These are phyloP conservation scores for Bryum argenteum DNA, from an alignment of 225 moss, liverwort and hornwort species.

Conservation along the genomic window DNA sequence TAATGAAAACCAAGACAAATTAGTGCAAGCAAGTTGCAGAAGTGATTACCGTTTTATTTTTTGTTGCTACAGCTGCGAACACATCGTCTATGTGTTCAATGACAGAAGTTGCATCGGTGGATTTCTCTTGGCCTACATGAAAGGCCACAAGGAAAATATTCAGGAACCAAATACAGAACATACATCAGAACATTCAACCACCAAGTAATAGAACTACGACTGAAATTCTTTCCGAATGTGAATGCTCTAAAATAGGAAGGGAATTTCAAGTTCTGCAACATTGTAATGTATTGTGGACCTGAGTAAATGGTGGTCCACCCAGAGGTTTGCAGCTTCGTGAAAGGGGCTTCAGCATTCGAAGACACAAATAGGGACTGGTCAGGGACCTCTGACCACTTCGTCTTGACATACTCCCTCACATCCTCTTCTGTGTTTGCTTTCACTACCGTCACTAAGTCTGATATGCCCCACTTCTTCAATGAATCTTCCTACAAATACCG, in stretches of 20 bases:
- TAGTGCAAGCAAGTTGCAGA: slow-evolving; percentile 3
- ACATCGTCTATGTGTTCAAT: slow-evolving; percentile 68
- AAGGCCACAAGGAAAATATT: neutral
- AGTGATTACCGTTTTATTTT: slow-evolving; percentile 60
- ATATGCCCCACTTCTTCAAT: slow-evolving; percentile 47
- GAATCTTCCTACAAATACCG: slow-evolving; percentile 40
- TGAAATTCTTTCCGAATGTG: neutral
- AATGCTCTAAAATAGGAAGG: too few species aligned
- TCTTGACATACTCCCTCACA: slow-evolving; percentile 35
- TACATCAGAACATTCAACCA: neutral
- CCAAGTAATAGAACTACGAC: slow-evolving; percentile 8
- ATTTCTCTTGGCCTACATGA: slow-evolving; percentile 38
- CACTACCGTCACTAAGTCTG: slow-evolving; percentile 44
- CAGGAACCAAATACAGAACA: slow-evolving; percentile 9
- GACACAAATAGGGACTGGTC: slow-evolving; percentile 51
- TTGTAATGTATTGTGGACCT: slow-evolving; percentile 22
- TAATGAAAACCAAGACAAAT: slow-evolving; percentile 6
- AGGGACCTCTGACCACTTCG: slow-evolving; percentile 45
- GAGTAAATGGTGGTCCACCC: slow-evolving; percentile 48
- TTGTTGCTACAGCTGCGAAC: slow-evolving; percentile 56
- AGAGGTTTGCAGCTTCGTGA: slow-evolving; percentile 23
- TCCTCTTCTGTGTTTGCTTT: slow-evolving; percentile 27
- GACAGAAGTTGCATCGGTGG: slow-evolving; percentile 26
- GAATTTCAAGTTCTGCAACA: neutral
- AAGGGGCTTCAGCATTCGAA: slow-evolving; percentile 25